Base-by-base conservation (phyloP, 345 rosid genomes). In the Rhizophora apiculata region DNA sequence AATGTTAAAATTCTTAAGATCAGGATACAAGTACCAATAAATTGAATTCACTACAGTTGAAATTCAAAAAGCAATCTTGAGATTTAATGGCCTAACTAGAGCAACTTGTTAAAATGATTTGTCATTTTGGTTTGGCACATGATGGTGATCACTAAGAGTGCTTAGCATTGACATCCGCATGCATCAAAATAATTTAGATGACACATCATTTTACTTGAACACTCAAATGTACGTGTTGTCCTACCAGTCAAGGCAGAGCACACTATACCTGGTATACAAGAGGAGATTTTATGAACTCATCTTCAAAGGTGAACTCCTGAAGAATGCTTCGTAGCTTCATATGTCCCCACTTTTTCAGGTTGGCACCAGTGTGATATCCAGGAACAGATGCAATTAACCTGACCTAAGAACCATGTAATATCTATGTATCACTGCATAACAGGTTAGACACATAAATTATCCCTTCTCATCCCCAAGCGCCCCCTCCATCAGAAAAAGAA, bases 321-420 rank as follows among this genome's bases (percentile, higher is more conserved):
- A 95, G 97, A 78, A 87, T 67, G 57, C 69, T 82, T 11, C 76
- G 80, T 63, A 95, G 82, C 79, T 92, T 92, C 97, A 95, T 87
- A 83, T 95, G 99, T 52, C 96, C 99, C 97, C 96, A 92, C 67
- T 80, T 95, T 63, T 78, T 88, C 83, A 95, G 52, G 79, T 80
- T 88, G 59, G 86, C 58, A 68, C 96, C 96, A 37, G 82, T 81
- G 72, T 92, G 99, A 77, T 95, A 92, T 56, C 99, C 99, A 78
- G 99, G 99, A 68, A 92, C 96, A 13, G 97, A 95, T 65, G 88
- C 90, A 79, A 95, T 78, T 65, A 95, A 71, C 63, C 96, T 82
- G 52, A 89, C 96, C 99, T 95, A 78, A 69, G 72, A 69, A 64
- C 71, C 34, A 36, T 56, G 68, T 66, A 64, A 48, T 49, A 34